Evolutionary conservation across 2,329 filamentous ascomycete genomes (phyloP).

Genomic region (Phaeoacremonium minimum): DNA sequence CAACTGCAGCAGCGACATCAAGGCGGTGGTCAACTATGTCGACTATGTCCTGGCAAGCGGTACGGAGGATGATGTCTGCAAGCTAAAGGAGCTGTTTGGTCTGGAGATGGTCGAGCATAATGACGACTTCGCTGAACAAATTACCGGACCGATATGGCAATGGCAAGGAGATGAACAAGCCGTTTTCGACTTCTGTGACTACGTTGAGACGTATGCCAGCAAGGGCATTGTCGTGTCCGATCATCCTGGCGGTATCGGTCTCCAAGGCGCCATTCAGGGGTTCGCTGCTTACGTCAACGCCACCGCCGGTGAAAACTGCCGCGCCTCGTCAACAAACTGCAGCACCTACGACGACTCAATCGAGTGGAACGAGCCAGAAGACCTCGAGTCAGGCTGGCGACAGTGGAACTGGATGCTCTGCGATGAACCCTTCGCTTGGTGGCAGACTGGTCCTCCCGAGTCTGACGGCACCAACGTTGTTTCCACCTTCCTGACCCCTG

Average conservation of each 20-base stretch:
- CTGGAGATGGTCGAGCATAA: neutral
- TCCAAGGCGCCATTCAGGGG: conserved; percentile 29
- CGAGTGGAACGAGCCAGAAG: neutral
- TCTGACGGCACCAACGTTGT: neutral
- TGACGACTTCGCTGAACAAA: conserved; percentile 7
- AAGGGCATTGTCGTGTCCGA: neutral
- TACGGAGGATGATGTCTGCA: neutral
- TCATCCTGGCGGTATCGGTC: conserved; percentile 28
- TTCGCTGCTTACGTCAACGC: neutral
- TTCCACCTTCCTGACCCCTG: neutral
- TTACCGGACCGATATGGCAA: conserved; percentile 34
- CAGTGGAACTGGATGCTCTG: conserved; percentile 4
- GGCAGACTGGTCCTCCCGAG: neutral
- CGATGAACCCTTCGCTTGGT: neutral
- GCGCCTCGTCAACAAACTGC: neutral
- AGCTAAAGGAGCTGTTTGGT: conserved; percentile 1
- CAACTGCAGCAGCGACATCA: conserved; percentile 1
- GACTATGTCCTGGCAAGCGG: neutral
- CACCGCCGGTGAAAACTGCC: neutral
- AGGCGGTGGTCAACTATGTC: neutral
- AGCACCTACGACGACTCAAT: neutral
- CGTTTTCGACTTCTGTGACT: conserved; percentile 32
- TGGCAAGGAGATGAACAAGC: conserved; percentile 23
- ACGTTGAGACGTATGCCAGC: conserved; percentile 19
- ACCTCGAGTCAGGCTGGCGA: neutral